A percentile compares a stretch with the other conserved stretches of the same genome.
phyloP scores from a whole-genome alignment of 2,329 filamentous ascomycete genomes.

The Phialophora expanda region DNA sequence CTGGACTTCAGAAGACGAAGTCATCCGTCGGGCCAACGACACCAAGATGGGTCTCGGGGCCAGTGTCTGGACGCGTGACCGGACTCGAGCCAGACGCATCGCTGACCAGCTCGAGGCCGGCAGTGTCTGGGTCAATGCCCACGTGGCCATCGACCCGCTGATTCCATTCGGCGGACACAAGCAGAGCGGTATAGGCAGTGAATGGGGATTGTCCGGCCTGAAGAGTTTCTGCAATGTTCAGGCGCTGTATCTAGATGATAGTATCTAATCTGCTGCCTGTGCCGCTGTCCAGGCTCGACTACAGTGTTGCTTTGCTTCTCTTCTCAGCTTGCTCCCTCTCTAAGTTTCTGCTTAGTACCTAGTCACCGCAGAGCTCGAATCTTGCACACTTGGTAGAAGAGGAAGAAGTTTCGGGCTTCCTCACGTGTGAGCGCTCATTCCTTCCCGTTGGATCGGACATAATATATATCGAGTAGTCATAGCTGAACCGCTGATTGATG shows the following conservation, averaged over 20 bases:
- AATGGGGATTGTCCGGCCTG: conserved; percentile 37
- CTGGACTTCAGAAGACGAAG: neutral
- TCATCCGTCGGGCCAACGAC: neutral
- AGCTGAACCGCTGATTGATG: too few relatives aligned
- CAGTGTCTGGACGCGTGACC: neutral
- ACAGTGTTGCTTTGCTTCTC: too few relatives aligned
- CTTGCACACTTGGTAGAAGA: too few relatives aligned
- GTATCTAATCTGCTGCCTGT: too few relatives aligned
- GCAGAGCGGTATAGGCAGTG: conserved; percentile 40
- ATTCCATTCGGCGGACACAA: conserved; percentile 40
- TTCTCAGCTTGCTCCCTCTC: too few relatives aligned
- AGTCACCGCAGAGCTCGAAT: too few relatives aligned
- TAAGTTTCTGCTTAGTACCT: too few relatives aligned
- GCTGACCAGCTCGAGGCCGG: conserved; percentile 62
- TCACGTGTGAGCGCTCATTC: too few relatives aligned
- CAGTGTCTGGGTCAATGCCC: conserved; percentile 48
- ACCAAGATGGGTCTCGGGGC: neutral
- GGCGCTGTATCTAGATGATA: neutral
- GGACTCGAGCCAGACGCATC: conserved; percentile 44
- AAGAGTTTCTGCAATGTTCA: conserved; percentile 34
- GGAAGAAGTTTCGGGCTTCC: too few relatives aligned
- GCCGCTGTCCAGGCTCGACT: too few relatives aligned
- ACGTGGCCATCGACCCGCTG: conserved; percentile 5
- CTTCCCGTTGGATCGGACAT: too few relatives aligned
- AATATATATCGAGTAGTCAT: too few relatives aligned